phyloP scores from a whole-genome alignment of 169 alveolate species.

The Cryptosporidium bovis region DNA sequence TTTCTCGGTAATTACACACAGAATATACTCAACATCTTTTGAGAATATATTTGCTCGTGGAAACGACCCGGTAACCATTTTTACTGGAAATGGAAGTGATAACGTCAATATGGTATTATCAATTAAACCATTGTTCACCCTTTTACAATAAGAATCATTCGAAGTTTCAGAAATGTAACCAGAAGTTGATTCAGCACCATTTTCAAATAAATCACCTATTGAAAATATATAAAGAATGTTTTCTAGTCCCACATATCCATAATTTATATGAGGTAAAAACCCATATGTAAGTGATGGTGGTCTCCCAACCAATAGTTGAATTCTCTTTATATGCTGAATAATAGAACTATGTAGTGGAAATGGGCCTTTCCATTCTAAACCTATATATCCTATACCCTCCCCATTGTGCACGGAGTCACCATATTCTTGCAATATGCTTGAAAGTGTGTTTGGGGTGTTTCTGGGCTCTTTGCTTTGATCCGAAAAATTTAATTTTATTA shows the following conservation, averaged over 20 bases:
- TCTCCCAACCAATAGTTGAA: constrained; percentile 47
- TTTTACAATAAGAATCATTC: not conserved
- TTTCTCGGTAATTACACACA: constrained; percentile 56
- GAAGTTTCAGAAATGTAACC: not conserved
- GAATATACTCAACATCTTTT: constrained; percentile 24
- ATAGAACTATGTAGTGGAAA: constrained; percentile 26
- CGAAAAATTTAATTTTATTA: not conserved
- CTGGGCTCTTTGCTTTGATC: not conserved
- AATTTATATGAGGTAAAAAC: constrained; percentile 16
- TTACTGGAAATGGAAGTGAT: constrained; percentile 45
- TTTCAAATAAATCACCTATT: constrained; percentile 6
- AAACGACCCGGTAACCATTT: constrained; percentile 39
- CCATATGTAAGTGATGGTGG: constrained; percentile 58
- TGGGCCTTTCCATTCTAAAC: constrained; percentile 74
- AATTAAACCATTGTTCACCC: not conserved
- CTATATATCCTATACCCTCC: constrained; percentile 63
- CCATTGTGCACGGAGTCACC: constrained; percentile 45
- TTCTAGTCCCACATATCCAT: constrained; percentile 59
- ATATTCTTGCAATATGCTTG: constrained; percentile 49
- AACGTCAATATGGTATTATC: constrained; percentile 16
- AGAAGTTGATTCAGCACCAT: not conserved
- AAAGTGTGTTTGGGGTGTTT: constrained; percentile 19
- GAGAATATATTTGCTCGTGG: constrained; percentile 48
- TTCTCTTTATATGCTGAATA: constrained; percentile 45
- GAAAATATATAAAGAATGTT: constrained; percentile 52